Evolutionary conservation across 1,139 yeast genomes (phyloP), one percentile per base, ranked within the genome.

Genomic region (Magnusiomyces magnusii): DNA sequence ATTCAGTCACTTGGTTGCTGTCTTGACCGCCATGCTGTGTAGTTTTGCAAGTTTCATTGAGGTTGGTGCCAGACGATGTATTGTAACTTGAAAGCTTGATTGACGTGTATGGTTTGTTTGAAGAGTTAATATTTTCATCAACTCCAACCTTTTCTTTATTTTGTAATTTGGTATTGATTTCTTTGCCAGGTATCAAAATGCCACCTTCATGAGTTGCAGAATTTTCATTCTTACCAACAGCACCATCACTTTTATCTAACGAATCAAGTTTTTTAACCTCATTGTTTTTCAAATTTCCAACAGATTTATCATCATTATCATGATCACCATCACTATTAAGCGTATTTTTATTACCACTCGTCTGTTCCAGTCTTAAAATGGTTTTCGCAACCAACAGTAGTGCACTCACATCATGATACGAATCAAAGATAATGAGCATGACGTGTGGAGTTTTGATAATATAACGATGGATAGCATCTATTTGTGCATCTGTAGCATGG

Each of bases 401-500:
- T 15, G 55, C 55, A n/a, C 41, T 42, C 24, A 42, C 34, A 41
- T 52, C 55, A 39, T 28, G 47, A 25, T 52, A 52, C 3, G 49
- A 52, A 19, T 52, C 55, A 52, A 52, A 52, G 7, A 52, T 52
- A 9, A 52, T 42, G 15, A 52, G 49, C 55, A 52, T 52, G 36
- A 52, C 47, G 19, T 52, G 55, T 41, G 55, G 55, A 17, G 55
- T 39, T 24, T 52, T 39, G 49, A 52, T n/a, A 52, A 52, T 52
- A 19, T 52, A 52, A 13, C 47, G 47, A n/a, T 52, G 55, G 7
- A 52, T 42, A n/a, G 55, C 49, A 21, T 52, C 55, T 15, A 52
- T 21, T 17, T 52, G 49, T 24, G 31, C 19, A 9, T 52, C 55
- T 5, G 55, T 23, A 2, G 36, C 47, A 17, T n/a, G 21, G 24